A percentile compares a stretch with the other conserved stretches of the same genome.
Evolutionary conservation across 768 basidiomycete species (phyloP).

Genomic region (Russula abietina): DNA sequence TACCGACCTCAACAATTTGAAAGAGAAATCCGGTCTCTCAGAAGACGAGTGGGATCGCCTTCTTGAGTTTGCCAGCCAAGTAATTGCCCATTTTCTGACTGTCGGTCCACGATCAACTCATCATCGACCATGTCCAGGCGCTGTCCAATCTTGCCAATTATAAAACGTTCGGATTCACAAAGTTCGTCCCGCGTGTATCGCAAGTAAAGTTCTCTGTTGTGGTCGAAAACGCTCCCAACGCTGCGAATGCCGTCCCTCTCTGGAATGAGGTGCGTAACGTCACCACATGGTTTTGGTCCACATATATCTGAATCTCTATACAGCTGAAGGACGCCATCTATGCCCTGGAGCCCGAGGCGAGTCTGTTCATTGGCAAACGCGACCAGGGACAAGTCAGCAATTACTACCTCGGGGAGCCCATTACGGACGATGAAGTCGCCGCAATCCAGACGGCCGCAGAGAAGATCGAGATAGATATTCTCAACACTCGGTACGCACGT

Average conservation of each 20-base stretch:
- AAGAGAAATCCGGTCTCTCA: constrained; percentile 47
- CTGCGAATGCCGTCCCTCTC: constrained; percentile 46
- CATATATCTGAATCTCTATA: background rate
- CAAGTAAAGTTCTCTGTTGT: constrained; percentile 57
- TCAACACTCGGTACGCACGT: constrained; percentile 66
- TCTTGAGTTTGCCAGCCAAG: constrained; percentile 71
- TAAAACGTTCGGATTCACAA: constrained; percentile 78
- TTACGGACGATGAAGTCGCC: constrained; percentile 73
- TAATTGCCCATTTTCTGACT: constrained; percentile 25
- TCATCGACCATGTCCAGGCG: constrained; percentile 30
- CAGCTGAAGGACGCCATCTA: constrained; percentile 77
- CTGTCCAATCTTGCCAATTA: constrained; percentile 67
- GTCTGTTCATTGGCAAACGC: constrained; percentile 75
- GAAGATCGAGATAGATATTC: constrained; percentile 62
- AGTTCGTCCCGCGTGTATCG: constrained; percentile 71
- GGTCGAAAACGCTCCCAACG: constrained; percentile 55
- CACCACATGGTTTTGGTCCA: background rate
- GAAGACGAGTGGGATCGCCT: constrained; percentile 62
- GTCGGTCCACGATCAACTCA: background rate
- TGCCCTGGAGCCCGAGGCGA: constrained; percentile 53
- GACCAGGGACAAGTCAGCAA: constrained; percentile 72
- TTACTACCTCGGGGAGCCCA: constrained; percentile 73
- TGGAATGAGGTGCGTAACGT: constrained; percentile 54
- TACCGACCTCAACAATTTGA: constrained; percentile 50
- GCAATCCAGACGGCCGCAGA: constrained; percentile 72